Evolutionary conservation across 306 rosid species (phyloP).

Genomic region (Cucurbita moschata): DNA sequence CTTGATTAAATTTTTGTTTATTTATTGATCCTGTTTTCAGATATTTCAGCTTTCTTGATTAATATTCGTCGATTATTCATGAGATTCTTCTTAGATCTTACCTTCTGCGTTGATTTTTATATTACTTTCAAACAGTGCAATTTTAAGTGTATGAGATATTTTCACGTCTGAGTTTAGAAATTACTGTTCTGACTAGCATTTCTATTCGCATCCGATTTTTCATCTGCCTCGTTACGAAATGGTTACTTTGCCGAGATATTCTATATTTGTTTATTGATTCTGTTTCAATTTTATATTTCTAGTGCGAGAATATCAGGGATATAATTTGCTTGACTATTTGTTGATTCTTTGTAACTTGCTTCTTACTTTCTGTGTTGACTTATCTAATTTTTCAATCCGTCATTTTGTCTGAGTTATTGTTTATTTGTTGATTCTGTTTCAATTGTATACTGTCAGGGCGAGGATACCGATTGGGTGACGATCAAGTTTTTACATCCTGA

Average conservation of each 20-base stretch:
- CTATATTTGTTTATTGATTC: neutral
- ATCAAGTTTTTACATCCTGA: constrained; percentile 15
- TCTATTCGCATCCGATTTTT: neutral
- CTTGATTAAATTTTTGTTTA: neutral
- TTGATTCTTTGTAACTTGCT: neutral
- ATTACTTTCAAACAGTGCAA: neutral
- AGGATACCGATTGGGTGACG: constrained; percentile 19
- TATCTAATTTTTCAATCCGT: neutral
- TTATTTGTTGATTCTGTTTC: neutral
- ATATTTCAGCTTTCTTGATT: neutral
- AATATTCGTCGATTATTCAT: neutral
- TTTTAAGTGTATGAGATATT: neutral
- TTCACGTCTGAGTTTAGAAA: neutral
- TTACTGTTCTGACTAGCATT: neutral
- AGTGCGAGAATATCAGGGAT: neutral
- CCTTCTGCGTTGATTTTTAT: neutral
- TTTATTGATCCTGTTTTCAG: neutral
- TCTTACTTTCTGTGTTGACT: neutral
- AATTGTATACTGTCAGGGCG: constrained; percentile 13
- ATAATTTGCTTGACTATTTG: neutral
- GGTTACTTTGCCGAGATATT: neutral
- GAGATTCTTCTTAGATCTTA: neutral
- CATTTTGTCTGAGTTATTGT: neutral
- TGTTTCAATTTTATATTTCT: neutral
- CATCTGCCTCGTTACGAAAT: neutral